Conservation (phyloP, 129 eudicot species). For the Deinandra increscens region DNA sequence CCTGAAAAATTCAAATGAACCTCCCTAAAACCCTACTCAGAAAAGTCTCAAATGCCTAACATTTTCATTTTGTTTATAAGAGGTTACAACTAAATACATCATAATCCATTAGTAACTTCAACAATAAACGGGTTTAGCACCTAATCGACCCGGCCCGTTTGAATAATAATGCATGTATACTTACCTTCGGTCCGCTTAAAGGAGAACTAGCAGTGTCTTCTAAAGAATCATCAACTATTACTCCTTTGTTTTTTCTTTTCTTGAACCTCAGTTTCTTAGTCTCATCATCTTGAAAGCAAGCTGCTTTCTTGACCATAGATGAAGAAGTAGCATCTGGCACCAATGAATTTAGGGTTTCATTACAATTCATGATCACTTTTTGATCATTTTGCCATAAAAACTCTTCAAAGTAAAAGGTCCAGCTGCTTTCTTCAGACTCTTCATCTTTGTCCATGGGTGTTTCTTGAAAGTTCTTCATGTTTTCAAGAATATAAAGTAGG, state of each 20-base stretch:
- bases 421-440: constrained; percentile 69
- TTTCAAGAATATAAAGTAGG: constrained; percentile 17
- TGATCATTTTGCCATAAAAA: constrained; percentile 38
- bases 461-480: constrained; percentile 44
- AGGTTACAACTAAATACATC: not conserved
- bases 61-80: not conserved
- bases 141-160: not conserved
- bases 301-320: constrained; percentile 29
- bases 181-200: constrained; percentile 57
- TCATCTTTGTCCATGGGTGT: constrained; percentile 28
- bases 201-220: constrained; percentile 93
- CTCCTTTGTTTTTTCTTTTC: constrained; percentile 45
- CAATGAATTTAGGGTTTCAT: constrained; percentile 32
- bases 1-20: not conserved
- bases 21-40: constrained; percentile 9
- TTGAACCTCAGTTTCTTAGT: constrained; percentile 38
- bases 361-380: constrained; percentile 27
- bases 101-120: not conserved
- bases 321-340: constrained; percentile 58
- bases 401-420: constrained; percentile 73
- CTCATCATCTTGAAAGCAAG: constrained; percentile 18
- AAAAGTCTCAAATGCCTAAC: not conserved
- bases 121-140: not conserved
- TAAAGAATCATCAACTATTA: constrained; percentile 49
- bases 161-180: not conserved